Evolutionary conservation across 2,329 filamentous ascomycete genomes (phyloP), one percentile per base, ranked within the genome.

Genomic region (Aspergillus arachidicola): DNA sequence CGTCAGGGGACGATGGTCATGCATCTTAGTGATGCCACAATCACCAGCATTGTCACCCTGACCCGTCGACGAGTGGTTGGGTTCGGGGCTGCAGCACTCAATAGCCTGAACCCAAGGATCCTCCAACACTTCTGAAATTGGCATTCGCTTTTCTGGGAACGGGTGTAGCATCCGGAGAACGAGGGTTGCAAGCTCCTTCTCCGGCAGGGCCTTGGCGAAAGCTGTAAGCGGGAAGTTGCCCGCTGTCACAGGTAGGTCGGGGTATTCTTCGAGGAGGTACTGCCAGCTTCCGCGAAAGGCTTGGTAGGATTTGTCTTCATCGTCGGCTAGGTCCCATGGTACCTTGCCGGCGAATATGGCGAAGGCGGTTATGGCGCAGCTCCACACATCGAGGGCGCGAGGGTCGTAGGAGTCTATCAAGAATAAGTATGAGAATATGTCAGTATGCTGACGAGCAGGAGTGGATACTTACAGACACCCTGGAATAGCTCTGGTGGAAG

Each of bases 101-200:
- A 93, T 86, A 58, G 84, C 86, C 79, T 87, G 90, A 71, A 95
- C 81, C 84, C 88, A 93, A n/a, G 89, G 83, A 70, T 91, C 87
- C 65, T 85, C 87, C 59, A 93, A 79, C 1, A 92, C 87, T 1
- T 92, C 86, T 7, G 84, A 79, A 57, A 95, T 91, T 32, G 84
- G 86, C 68, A 90, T 87, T 48, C 93, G 90, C 73, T 87, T 87
- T 9, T 80, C 77, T 0, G 93, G 92, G 68, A 93, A 82, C 0
- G 93, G 92, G 75, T 96, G 89, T 36, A 96, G 84, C 93, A 97
- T 96, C 74, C 87, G 88, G 57, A 95, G 80, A 12, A 96, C 79
- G 5, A 96, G 80, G n/a, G 41, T 21, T 0, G n/a, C 41, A 12
- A 23, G 45, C 45, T 48, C 11, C 21, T 48, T 48, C 45, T 45